These are phyloP conservation scores for Phialophora macrospora DNA, from an alignment of 2,329 filamentous ascomycete species.

Conservation along the genomic window DNA sequence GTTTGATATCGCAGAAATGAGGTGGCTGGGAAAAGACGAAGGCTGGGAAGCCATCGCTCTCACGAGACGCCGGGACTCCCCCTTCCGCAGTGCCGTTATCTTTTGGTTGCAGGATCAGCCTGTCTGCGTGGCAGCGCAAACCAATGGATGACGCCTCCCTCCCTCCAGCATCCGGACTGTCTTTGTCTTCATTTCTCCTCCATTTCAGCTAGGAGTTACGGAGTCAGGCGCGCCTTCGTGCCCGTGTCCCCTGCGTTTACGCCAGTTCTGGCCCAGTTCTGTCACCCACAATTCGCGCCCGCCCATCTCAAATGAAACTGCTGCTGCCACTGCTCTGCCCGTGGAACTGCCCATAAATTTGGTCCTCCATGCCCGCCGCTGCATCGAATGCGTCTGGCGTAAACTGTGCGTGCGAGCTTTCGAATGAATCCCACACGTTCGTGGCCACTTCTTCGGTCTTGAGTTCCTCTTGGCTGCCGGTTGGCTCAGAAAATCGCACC, in stretches of 20 bases:
- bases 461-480: conserved; percentile 18
- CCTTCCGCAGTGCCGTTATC: neutral
- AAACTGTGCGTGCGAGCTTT: conserved; percentile 16
- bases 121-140: neutral
- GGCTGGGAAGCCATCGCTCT: conserved; percentile 23
- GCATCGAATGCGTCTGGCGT: conserved; percentile 15
- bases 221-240: neutral
- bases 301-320: conserved; percentile 19
- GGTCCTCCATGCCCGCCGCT: conserved; percentile 17
- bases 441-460: conserved; percentile 23
- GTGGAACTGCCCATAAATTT: conserved; percentile 16
- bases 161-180: neutral
- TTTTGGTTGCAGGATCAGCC: neutral
- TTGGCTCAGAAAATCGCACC: conserved; percentile 24
- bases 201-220: neutral
- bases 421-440: conserved; percentile 12
- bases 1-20: conserved; percentile 16
- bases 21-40: conserved; percentile 18
- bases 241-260: neutral
- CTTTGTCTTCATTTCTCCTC: neutral
- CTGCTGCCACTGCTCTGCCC: conserved; percentile 20
- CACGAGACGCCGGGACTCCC: conserved; percentile 5
- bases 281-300: neutral
- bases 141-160: neutral
- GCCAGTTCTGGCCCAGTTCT: conserved; percentile 4